Conservation (phyloP, 2,329 filamentous ascomycete species). For the Gaeumannomyces sp. region DNA sequence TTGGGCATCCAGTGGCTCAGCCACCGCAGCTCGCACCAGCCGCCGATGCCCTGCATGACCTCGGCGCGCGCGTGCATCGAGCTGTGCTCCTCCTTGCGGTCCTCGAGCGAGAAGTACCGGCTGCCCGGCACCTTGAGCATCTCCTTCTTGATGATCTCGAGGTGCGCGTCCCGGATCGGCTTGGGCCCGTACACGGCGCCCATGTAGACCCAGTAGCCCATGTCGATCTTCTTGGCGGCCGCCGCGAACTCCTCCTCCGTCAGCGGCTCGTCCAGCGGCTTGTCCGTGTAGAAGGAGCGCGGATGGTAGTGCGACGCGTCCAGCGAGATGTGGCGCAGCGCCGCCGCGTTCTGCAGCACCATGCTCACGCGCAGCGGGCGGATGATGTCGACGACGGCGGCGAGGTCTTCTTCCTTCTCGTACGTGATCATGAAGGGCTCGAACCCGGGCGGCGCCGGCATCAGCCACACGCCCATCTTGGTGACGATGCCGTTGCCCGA, state of each 20-base stretch:
- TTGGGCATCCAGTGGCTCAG: slow-evolving; percentile 44
- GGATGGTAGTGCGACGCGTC: slow-evolving; percentile 17
- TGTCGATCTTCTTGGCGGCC: slow-evolving; percentile 28
- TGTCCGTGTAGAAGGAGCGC: slow-evolving; percentile 9
- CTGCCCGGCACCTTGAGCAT: slow-evolving; percentile 36
- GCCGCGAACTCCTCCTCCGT: slow-evolving; percentile 24
- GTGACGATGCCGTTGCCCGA: slow-evolving; percentile 46
- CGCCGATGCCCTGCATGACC: slow-evolving; percentile 29
- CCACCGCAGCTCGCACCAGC: slow-evolving; percentile 33
- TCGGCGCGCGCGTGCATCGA: slow-evolving; percentile 26
- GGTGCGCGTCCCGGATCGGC: slow-evolving; percentile 24
- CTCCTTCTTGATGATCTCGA: slow-evolving; percentile 33
- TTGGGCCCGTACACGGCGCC: slow-evolving; percentile 35
- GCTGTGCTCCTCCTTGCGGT: slow-evolving; percentile 32
- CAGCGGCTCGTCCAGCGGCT: slow-evolving; percentile 31
- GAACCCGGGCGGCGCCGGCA: slow-evolving; percentile 28
- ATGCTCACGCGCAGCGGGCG: slow-evolving; percentile 23
- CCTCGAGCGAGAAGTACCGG: slow-evolving; percentile 34
- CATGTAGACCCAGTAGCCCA: slow-evolving; percentile 47
- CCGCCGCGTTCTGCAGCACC: slow-evolving; percentile 39
- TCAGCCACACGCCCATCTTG: slow-evolving; percentile 44
- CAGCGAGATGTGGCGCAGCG: slow-evolving; percentile 33
- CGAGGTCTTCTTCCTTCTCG: slow-evolving; percentile 29
- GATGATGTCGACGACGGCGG: slow-evolving; percentile 30
- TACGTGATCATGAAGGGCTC: slow-evolving; percentile 35